A percentile compares a stretch with the other conserved stretches of the same genome.
These are phyloP conservation scores for Leptographium flavum DNA, from an alignment of 2,329 filamentous ascomycete genomes.

Conservation along the genomic window DNA sequence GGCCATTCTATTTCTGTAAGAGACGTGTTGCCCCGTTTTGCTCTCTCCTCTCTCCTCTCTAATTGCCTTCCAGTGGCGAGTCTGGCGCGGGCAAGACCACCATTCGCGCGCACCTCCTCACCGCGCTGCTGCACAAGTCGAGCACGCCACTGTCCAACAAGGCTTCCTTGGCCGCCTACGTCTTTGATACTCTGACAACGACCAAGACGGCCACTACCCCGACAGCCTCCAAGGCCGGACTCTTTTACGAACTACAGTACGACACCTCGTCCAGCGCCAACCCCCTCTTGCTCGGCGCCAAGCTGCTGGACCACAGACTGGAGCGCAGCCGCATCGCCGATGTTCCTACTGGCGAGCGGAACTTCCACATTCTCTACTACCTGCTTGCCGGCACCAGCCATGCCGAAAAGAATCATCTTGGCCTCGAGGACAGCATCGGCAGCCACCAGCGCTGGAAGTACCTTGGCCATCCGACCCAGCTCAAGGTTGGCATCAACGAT, in stretches of 20 bases:
- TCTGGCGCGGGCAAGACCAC: constrained; percentile 95
- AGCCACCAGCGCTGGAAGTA: constrained; percentile 83
- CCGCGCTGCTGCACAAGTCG: constrained; percentile 74
- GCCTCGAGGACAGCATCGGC: constrained; percentile 35
- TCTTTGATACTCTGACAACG: constrained; percentile 92
- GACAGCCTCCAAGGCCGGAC: constrained; percentile 85
- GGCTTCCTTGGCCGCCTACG: constrained; percentile 81
- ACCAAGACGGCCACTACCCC: constrained; percentile 94
- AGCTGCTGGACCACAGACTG: constrained; percentile 82
- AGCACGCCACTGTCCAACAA: constrained; percentile 89
- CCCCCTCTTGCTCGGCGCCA: constrained; percentile 82
- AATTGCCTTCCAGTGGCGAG: constrained; percentile 53
- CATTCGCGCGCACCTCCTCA: constrained; percentile 74
- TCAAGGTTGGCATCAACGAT: constrained; percentile 96
- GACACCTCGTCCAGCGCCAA: constrained; percentile 75
- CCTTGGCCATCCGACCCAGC: constrained; percentile 85
- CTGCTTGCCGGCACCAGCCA: constrained; percentile 81
- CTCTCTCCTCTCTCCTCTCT: not conserved
- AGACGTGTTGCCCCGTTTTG: constrained; percentile 22
- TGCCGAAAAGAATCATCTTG: constrained; percentile 78
- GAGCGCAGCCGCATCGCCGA: constrained; percentile 84
- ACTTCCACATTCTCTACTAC: constrained; percentile 94
- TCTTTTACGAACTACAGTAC: constrained; percentile 95
- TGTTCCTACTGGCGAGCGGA: constrained; percentile 89
- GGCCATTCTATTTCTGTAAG: constrained; percentile 77